Base-by-base conservation (phyloP, 2,329 filamentous ascomycete species). In the Paracamarosporium sp. region DNA sequence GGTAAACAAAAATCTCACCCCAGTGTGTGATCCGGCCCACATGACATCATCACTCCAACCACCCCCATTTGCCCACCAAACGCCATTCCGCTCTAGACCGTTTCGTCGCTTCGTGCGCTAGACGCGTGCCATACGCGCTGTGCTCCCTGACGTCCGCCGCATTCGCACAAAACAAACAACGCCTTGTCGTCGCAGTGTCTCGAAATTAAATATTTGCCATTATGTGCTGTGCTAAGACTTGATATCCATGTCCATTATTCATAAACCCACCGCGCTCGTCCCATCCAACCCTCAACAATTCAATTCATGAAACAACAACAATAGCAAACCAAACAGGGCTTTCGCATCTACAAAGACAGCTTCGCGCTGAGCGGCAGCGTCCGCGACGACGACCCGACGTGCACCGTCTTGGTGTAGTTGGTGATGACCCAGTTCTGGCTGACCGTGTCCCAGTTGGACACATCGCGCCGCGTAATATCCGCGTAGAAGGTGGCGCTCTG, bases 371-470 rank as follows among this genome's bases (percentile, higher is more conserved):
- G 78, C 22, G 79, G 80, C 62, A 88, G 72, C 55, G 83, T 86
- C 65, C 86, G 80, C 56, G 84, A 87, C 4, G 83, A 86, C 62
- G 78, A 81, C 25, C 86, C 86, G 5, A 89, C 86, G 61, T 84
- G 85, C 38, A 87, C 81, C 56, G 79, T 87, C 81, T 88, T 88
- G 51, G 81, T 76, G 64, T 85, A 81, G 22, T 79, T 67, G 28
- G 79, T 81, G 53, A 88, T 80, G 44, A 92, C 85, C 93, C 94
- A 98, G 81, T 97, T 89, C 82, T 97, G 93, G n/a, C 79, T 74
- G 1, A 72, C 82, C 0, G 85, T 80, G 65, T 97, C 91, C 93
- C 94, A 97, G 80, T 93, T 95, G 73, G 89, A 92, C 55, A 97
- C 66, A 71, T 97, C 94, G 55, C 92, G 87, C 36, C 93, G 85